A percentile compares a stretch with the other conserved stretches of the same genome.
Conservation (phyloP, 306 rosid genomes). For the Glycyrrhiza uralensis region DNA sequence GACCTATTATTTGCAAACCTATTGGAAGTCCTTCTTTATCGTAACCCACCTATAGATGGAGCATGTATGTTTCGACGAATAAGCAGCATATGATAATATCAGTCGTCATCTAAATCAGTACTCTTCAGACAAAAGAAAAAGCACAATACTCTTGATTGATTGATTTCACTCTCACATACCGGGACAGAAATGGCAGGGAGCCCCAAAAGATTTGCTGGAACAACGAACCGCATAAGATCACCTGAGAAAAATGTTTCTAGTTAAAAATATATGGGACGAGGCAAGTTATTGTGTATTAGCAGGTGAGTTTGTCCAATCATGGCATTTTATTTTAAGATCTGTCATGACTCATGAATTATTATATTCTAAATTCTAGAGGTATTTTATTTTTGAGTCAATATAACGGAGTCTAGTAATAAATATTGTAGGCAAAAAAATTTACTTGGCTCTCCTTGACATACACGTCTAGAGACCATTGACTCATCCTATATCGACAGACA, state of each 20-base stretch:
- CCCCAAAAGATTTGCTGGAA: constrained; percentile 76
- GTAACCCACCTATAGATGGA: constrained; percentile 43
- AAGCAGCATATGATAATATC: background rate
- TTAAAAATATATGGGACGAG: background rate
- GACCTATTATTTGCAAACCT: constrained; percentile 87
- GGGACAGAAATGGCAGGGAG: constrained; percentile 94
- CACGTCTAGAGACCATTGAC: background rate
- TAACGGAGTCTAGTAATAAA: background rate
- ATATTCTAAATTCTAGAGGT: constrained; percentile 3
- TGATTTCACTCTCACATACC: constrained; percentile 48
- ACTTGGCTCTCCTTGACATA: background rate
- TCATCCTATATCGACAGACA: background rate
- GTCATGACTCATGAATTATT: background rate
- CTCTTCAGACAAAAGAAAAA: background rate
- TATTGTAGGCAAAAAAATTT: background rate
- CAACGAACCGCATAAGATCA: constrained; percentile 76
- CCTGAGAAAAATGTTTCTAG: constrained; percentile 39
- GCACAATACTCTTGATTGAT: background rate
- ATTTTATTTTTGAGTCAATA: background rate
- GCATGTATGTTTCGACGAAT: background rate
- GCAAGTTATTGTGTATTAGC: constrained; percentile 8
- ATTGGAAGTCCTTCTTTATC: constrained; percentile 86
- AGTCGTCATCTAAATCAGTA: background rate
- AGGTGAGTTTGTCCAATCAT: background rate
- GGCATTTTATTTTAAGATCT: background rate